phyloP scores from a whole-genome alignment of 1,284 basidiomycete species.

The Fomitopsis betulina region DNA sequence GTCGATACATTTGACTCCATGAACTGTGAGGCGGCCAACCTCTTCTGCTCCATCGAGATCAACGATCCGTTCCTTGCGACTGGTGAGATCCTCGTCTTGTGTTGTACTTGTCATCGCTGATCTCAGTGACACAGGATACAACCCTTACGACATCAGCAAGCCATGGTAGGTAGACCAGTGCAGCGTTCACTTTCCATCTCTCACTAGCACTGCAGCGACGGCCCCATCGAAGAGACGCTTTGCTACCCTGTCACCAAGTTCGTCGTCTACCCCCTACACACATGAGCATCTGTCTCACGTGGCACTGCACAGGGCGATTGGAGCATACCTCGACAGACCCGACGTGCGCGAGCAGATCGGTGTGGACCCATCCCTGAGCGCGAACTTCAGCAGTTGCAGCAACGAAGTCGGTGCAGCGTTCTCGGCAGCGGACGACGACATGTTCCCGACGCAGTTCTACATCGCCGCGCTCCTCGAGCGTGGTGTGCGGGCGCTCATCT shows the following conservation, averaged over 20 bases:
- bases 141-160: constrained; percentile 23
- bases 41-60: constrained; percentile 30
- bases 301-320: constrained; percentile 40
- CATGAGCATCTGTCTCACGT: neutral
- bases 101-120: neutral
- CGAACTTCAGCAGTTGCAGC: constrained; percentile 49
- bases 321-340: constrained; percentile 50
- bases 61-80: constrained; percentile 1
- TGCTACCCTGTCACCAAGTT: constrained; percentile 25
- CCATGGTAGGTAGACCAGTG: constrained; percentile 12
- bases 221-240: constrained; percentile 10
- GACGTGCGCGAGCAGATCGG: constrained; percentile 53
- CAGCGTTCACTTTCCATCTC: neutral
- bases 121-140: constrained; percentile 13
- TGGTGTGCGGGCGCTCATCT: constrained; percentile 68
- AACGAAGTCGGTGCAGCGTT: constrained; percentile 40
- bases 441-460: constrained; percentile 47
- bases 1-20: constrained; percentile 32
- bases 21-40: constrained; percentile 32
- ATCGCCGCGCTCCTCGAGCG: constrained; percentile 72
- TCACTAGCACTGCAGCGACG: constrained; percentile 7
- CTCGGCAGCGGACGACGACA: constrained; percentile 31
- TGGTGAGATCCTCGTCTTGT: neutral
- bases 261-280: neutral
- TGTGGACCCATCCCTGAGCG: constrained; percentile 42